Evolutionary conservation across 768 basidiomycete species (phyloP).

Genomic region (Boletus rubropictus): DNA sequence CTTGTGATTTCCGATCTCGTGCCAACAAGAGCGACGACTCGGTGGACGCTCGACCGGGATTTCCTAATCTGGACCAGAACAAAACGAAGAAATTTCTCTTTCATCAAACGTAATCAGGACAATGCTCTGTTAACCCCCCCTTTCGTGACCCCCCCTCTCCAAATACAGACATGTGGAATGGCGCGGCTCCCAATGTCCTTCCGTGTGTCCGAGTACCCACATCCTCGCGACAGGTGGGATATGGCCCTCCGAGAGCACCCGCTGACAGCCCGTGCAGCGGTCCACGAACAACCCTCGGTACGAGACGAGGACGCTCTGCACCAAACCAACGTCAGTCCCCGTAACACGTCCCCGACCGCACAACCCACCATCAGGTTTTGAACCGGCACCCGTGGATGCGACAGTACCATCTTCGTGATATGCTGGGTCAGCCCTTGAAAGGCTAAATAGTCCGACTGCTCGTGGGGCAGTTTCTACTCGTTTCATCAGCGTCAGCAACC

Average conservation of each 20-base stretch:
- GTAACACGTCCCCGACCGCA: too few relatives aligned
- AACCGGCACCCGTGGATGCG: constrained; percentile 47
- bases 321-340: constrained; percentile 1
- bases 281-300: constrained; percentile 61
- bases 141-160: background rate
- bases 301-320: constrained; percentile 48
- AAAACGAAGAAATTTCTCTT: constrained; percentile 5
- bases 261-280: constrained; percentile 53
- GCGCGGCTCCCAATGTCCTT: constrained; percentile 42
- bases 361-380: constrained; percentile 49
- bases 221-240: constrained; percentile 64
- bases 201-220: constrained; percentile 32
- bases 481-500: background rate
- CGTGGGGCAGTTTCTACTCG: constrained; percentile 67
- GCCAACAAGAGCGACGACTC: background rate
- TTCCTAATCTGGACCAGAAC: too few relatives aligned
- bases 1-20: constrained; percentile 15
- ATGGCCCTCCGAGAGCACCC: constrained; percentile 70
- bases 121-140: too few relatives aligned
- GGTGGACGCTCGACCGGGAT: too few relatives aligned
- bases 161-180: constrained; percentile 45
- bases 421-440: constrained; percentile 66
- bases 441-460: constrained; percentile 60
- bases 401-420: constrained; percentile 53
- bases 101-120: constrained; percentile 15